phyloP scores from a whole-genome alignment of 306 rosid genomes.

The Ziziphus jujuba region DNA sequence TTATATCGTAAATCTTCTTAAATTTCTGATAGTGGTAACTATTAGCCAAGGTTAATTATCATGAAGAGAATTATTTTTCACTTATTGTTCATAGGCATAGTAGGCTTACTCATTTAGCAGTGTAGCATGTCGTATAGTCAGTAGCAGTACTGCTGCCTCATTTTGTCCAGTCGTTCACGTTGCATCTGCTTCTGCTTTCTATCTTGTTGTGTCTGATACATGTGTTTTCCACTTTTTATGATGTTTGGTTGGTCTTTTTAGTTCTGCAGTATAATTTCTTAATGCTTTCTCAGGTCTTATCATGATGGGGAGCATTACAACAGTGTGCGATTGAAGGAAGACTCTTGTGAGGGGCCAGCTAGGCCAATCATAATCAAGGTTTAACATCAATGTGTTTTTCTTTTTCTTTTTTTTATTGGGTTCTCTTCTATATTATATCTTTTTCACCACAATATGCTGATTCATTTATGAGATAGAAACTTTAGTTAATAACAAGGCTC shows the following conservation, averaged over 20 bases:
- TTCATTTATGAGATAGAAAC: background rate
- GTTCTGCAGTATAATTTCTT: conserved; percentile 16
- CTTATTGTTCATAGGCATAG: no score
- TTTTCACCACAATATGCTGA: background rate
- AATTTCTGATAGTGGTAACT: no score
- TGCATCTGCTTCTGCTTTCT: background rate
- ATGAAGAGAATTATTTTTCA: no score
- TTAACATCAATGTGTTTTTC: conserved; percentile 14
- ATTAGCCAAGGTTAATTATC: no score
- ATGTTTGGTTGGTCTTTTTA: background rate
- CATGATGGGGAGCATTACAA: conserved; percentile 87
- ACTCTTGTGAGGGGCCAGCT: conserved; percentile 72
- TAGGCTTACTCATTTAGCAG: no score
- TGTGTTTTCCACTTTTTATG: background rate
- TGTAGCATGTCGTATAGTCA: no score
- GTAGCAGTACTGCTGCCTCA: background rate
- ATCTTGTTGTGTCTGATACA: background rate
- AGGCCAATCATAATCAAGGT: conserved; percentile 73
- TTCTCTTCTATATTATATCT: background rate
- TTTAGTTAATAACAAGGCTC: conserved; percentile 31
- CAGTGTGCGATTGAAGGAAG: conserved; percentile 74
- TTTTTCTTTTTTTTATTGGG: background rate
- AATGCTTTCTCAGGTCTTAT: conserved; percentile 57
- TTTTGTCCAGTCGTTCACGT: background rate
- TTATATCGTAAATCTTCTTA: no score